These are phyloP conservation scores for Gastrolobium villosum DNA, from an alignment of 306 rosid genomes.

Conservation along the genomic window DNA sequence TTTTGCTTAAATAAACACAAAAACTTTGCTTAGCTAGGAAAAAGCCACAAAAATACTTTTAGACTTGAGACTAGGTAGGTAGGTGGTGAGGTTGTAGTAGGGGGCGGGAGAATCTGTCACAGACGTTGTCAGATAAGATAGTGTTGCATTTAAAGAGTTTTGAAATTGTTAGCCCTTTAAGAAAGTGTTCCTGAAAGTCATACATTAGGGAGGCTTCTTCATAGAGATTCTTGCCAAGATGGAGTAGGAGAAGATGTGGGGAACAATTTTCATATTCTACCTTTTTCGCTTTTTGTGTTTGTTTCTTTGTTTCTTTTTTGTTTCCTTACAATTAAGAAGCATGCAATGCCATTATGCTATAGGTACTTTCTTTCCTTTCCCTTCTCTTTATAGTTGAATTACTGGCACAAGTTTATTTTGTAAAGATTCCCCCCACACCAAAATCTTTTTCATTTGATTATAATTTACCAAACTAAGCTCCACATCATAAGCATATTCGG, in stretches of 20 bases:
- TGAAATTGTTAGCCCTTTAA: conserved; percentile 46
- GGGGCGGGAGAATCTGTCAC: conserved; percentile 56
- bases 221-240: conserved; percentile 46
- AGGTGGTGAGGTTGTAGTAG: conserved; percentile 43
- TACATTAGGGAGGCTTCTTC: conserved; percentile 38
- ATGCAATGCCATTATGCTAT: neutral
- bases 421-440: neutral
- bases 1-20: conserved; percentile 26
- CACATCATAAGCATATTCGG: neutral
- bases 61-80: conserved; percentile 29
- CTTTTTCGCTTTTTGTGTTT: conserved; percentile 7
- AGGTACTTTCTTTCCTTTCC: neutral
- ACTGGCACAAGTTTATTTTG: neutral
- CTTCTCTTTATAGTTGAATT: neutral
- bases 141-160: conserved; percentile 38
- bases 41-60: conserved; percentile 46
- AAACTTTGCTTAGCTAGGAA: conserved; percentile 42
- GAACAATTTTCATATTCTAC: conserved; percentile 46
- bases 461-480: neutral
- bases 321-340: neutral
- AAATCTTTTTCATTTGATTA: neutral
- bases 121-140: conserved; percentile 27
- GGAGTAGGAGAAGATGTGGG: conserved; percentile 38
- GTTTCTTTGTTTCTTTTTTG: neutral
- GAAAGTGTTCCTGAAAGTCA: conserved; percentile 53